Evolutionary conservation across 164 flowering plant genomes (phyloP), one percentile per base, ranked within the genome.

Genomic region (Piper betle): DNA sequence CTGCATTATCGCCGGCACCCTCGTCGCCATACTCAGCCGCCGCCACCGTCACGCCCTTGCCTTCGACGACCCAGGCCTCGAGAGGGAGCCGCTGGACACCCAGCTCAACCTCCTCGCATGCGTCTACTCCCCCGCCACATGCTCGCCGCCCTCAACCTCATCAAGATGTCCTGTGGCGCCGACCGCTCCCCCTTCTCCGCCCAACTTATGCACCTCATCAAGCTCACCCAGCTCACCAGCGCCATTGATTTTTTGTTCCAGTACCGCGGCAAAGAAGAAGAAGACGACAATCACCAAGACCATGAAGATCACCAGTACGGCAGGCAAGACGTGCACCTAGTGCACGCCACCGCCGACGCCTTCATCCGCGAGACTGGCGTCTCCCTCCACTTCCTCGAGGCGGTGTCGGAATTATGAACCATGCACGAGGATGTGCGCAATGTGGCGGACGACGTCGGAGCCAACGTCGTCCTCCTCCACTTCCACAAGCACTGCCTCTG

Each of bases 371-470:
- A 78, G 41, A 82, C 80, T 0, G 70, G 75, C 6, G 57, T 82
- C 0, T 19, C 74, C 11, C 63, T 84, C 58, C 74, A 60, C 42
- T 82, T 72, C 15, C 37, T 59, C 18, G 83, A 76, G 55, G 73
- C 73, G 2, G 84, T 84, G 1, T 71, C 91, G 1, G 57, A 77
- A 1, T 69, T 70, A 16, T 46, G 70, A 2, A 72, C 40, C 37
- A 78, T 88, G 77, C 72, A 79, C 63, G 80, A 80, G 59, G 90
- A 85, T 7, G 79, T 86, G 16, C 83, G 96, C 63, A 69, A 73
- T 15, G 60, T 37, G 2, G 80, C 85, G 0, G 84, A 76, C 67
- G 86, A 86, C 33, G 39, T 76, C 3, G 72, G 87, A 2, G 81
- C 79, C 1, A 73, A 85, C 15, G 69, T 86, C 18, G 40, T 88